Base-by-base conservation (phyloP, 768 basidiomycete genomes). In the Rhodotorula graminis region DNA sequence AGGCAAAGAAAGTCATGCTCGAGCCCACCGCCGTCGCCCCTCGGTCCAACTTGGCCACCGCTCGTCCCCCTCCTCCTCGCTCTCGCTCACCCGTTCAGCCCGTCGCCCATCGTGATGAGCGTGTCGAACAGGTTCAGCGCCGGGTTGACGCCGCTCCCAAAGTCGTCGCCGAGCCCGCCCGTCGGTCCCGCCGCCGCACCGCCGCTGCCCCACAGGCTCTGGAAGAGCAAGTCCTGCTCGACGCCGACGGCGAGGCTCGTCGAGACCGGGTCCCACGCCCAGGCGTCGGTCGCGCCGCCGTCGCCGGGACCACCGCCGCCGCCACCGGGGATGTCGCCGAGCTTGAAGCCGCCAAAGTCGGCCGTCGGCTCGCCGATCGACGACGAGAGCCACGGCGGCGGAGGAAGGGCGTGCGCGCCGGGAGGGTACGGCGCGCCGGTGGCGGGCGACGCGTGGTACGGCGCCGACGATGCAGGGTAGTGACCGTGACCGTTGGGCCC, bases 191-290 rank as follows among this genome's bases (percentile, higher is more conserved):
- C 42, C n/a, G 37, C 37, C 37, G 37, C 37, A 37, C 37, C 37
- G 37, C 61, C 64, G 52, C 60, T 40, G 14, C 66, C 69, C 73
- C 73, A 75, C 67, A 75, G 21, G 55, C 63, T 65, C 67, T 71
- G 67, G 70, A 75, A 75, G 40, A 75, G 56, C 59, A 71, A 11
- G 64, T 75, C 74, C 64, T 75, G 74, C 61, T 75, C 74, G 33
- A 50, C 60, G 27, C 74, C 74, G 19, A 69, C 64, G 21, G 58
- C 64, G 33, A 75, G 42, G 33, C 59, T 63, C 4, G 37, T n/a
- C 16, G 40, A 60, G 12, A 67, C 61, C 23, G 70, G 67, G 55
- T 71, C 74, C 70, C 70, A 75, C 33, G 71, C 67, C 64, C 68
- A 69, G 59, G 70, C 27, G 62, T 68, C 71, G 53, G 53, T 37